Evolutionary conservation across 345 rosid genomes (phyloP).

Genomic region (Diplotaxis tenuifolia): DNA sequence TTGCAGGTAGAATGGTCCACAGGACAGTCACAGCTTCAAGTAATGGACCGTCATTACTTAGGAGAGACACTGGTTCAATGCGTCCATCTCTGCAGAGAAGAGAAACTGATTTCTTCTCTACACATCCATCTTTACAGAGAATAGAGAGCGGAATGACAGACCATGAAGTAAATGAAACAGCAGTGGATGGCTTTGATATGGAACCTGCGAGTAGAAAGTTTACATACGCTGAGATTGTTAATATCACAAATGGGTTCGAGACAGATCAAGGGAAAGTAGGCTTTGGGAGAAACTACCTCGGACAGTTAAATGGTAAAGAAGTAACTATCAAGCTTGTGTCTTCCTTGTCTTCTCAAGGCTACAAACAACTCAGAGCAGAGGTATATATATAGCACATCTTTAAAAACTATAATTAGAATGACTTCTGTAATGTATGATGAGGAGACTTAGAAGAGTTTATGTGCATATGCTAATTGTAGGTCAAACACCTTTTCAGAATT

Average conservation of each 20-base stretch:
- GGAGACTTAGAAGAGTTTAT: conserved; percentile 10
- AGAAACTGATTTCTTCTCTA: conserved; percentile 15
- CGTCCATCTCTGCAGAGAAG: conserved; percentile 29
- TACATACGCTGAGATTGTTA: conserved; percentile 38
- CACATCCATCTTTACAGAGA: conserved; percentile 27
- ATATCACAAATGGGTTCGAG: conserved; percentile 44
- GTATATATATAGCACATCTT: conserved; percentile 15
- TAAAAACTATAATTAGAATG: neutral
- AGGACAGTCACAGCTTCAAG: conserved; percentile 15
- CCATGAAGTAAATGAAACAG: conserved; percentile 13
- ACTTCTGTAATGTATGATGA: neutral
- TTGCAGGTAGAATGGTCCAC: conserved; percentile 8
- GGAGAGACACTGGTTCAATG: conserved; percentile 29
- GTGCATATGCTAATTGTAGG: conserved; percentile 42
- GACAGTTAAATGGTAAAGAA: conserved; percentile 41
- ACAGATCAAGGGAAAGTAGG: conserved; percentile 52
- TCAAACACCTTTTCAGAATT: conserved; percentile 47
- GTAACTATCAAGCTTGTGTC: conserved; percentile 63
- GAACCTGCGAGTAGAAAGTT: conserved; percentile 33
- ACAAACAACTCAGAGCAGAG: conserved; percentile 51
- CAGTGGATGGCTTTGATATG: conserved; percentile 27
- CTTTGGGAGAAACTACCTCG: conserved; percentile 53
- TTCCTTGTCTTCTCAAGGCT: conserved; percentile 44
- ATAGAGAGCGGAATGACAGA: conserved; percentile 36
- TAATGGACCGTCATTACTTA: conserved; percentile 32